Evolutionary conservation across 1,284 basidiomycete species (phyloP).

Genomic region (Prillingera fragicola): DNA sequence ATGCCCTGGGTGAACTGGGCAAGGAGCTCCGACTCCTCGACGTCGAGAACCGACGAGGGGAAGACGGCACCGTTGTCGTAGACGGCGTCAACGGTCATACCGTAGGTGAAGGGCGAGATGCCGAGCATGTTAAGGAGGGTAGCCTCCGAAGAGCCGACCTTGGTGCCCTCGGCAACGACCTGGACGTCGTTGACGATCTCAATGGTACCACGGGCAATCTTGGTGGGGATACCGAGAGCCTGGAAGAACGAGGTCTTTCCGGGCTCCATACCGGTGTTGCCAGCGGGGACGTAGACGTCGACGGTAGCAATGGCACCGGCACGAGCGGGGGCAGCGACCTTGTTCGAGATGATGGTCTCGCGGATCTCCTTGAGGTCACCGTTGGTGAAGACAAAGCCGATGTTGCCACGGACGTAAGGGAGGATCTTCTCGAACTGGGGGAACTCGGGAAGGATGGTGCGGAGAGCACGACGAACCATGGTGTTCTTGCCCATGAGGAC

Average conservation of each 20-base stretch:
- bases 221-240: slow-evolving; percentile 98
- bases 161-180: slow-evolving; percentile 84
- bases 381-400: slow-evolving; percentile 97
- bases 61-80: slow-evolving; percentile 89
- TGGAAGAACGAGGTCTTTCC: slow-evolving; percentile 99
- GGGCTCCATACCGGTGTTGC: slow-evolving; percentile 99
- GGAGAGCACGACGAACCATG: slow-evolving; percentile 98
- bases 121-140: slow-evolving; percentile 99
- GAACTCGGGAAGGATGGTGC: slow-evolving; percentile 78
- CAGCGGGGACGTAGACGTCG: slow-evolving; percentile 86
- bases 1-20: slow-evolving; percentile 86
- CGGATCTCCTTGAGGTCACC: slow-evolving; percentile 92
- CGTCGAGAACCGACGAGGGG: slow-evolving; percentile 83
- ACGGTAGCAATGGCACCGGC: slow-evolving; percentile 92
- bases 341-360: slow-evolving; percentile 87
- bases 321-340: slow-evolving; percentile 96
- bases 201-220: slow-evolving; percentile 99
- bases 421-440: slow-evolving; percentile 95
- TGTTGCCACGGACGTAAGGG: slow-evolving; percentile 93
- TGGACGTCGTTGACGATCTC: slow-evolving; percentile 98
- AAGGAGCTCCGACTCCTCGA: slow-evolving; percentile 84
- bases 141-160: slow-evolving; percentile 95
- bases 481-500: slow-evolving; percentile 99
- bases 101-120: slow-evolving; percentile 98
- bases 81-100: slow-evolving; percentile 93